phyloP scores from a whole-genome alignment of 1,284 basidiomycete species.

The Tilletia indica region DNA sequence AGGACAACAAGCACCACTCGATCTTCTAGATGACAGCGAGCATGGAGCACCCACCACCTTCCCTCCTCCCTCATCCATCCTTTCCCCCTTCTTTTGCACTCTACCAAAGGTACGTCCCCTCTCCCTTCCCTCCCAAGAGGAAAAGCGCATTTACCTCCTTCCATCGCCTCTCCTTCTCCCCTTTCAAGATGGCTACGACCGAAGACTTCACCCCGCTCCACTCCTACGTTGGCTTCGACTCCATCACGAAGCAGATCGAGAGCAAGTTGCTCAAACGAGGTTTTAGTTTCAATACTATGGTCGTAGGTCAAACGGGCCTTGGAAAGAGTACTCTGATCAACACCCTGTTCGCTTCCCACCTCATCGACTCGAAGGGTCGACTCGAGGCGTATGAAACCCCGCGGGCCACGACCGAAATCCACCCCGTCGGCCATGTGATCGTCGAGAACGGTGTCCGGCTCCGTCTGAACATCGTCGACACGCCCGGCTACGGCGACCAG shows the following conservation, averaged over 20 bases:
- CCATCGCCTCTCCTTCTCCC: too few species aligned
- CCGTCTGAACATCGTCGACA: conserved; percentile 96
- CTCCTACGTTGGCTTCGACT: conserved; percentile 57
- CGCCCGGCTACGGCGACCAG: conserved; percentile 96
- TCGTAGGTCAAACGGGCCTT: conserved; percentile 85
- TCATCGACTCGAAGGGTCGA: conserved; percentile 95
- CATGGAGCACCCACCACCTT: too few species aligned
- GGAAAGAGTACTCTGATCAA: conserved; percentile 98
- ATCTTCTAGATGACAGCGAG: too few species aligned
- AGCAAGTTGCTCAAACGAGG: conserved; percentile 98
- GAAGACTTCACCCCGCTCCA: conserved; percentile 43
- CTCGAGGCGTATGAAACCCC: conserved; percentile 80
- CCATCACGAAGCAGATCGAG: conserved; percentile 94
- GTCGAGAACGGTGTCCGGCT: conserved; percentile 93
- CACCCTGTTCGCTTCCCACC: conserved; percentile 95
- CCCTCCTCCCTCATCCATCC: too few species aligned
- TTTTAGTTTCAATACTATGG: conserved; percentile 83
- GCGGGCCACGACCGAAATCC: conserved; percentile 93
- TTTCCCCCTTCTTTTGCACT: too few species aligned
- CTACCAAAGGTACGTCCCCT: too few species aligned
- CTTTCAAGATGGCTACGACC: neutral
- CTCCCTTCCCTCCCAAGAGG: too few species aligned
- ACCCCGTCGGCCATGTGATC: conserved; percentile 81
- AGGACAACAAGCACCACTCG: too few species aligned
- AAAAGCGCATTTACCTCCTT: too few species aligned